A percentile compares a stretch with the other conserved stretches of the same genome.
Evolutionary conservation across 2,329 filamentous ascomycete species (phyloP).

Genomic region (Ophiostoma pallidulum): DNA sequence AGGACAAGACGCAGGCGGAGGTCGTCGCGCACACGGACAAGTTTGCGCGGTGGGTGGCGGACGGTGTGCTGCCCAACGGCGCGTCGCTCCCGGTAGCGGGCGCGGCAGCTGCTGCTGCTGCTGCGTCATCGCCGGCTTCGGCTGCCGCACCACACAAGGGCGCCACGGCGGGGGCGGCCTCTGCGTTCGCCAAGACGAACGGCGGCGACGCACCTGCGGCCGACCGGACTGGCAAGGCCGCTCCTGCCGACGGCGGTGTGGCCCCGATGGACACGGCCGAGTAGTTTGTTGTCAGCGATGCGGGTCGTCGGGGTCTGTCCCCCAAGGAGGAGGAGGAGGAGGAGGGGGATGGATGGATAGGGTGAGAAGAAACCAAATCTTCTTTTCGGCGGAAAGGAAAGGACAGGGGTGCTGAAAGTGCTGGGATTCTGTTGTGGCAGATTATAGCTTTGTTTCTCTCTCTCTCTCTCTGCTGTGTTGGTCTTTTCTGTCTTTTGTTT

Average conservation of each 20-base stretch:
- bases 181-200: too few species aligned
- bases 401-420: not conserved
- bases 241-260: not conserved
- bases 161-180: too few species aligned
- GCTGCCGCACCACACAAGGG: too few species aligned
- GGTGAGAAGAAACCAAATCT: not conserved
- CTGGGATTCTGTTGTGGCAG: too few species aligned
- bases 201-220: not conserved
- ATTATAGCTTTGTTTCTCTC: too few species aligned
- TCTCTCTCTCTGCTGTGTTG: too few species aligned
- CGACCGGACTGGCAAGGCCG: not conserved
- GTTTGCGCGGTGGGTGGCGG: slow-evolving; percentile 44
- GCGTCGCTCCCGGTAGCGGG: not conserved
- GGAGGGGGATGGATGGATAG: not conserved
- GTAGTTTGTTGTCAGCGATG: not conserved
- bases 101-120: not conserved
- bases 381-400: too few species aligned
- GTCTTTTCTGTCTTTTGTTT: too few species aligned
- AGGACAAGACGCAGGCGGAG: slow-evolving; percentile 68
- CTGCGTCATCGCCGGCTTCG: not conserved
- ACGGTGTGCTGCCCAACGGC: slow-evolving; percentile 26
- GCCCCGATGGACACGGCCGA: slow-evolving; percentile 11
- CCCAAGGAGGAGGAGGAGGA: not conserved
- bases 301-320: not conserved
- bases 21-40: slow-evolving; percentile 65